Evolutionary conservation across 208 protist genomes (phyloP).

Genomic region (Crithidia mellificae): DNA sequence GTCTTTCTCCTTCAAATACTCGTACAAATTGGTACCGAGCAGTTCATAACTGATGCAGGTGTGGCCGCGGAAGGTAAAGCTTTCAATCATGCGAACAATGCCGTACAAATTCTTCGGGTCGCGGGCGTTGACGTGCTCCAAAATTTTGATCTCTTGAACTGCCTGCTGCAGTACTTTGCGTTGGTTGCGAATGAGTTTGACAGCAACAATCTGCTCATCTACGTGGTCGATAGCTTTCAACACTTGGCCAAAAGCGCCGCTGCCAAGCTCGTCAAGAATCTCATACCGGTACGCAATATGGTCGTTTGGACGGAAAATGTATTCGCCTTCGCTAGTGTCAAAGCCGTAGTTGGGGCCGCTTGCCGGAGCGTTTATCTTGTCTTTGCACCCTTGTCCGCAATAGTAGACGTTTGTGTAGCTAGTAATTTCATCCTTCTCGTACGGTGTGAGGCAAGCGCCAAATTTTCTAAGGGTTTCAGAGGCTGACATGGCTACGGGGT

Average conservation of each 20-base stretch:
- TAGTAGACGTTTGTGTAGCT: constrained; percentile 62
- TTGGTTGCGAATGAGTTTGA: constrained; percentile 86
- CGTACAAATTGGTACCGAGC: constrained; percentile 73
- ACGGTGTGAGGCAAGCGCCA: constrained; percentile 44
- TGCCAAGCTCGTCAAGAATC: constrained; percentile 67
- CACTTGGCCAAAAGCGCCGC: constrained; percentile 88
- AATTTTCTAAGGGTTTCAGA: constrained; percentile 33
- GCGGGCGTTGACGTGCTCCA: constrained; percentile 61
- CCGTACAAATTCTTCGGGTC: constrained; percentile 70
- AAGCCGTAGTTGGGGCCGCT: constrained; percentile 83
- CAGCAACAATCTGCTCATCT: constrained; percentile 45
- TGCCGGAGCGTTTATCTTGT: constrained; percentile 63
- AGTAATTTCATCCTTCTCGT: constrained; percentile 71
- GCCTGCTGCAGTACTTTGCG: constrained; percentile 69
- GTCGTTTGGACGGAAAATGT: constrained; percentile 84
- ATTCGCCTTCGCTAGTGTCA: constrained; percentile 94
- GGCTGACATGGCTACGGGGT: constrained; percentile 13
- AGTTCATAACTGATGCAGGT: constrained; percentile 82
- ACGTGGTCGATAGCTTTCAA: constrained; percentile 75
- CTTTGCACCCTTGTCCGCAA: constrained; percentile 58
- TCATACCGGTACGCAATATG: constrained; percentile 94
- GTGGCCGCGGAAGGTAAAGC: constrained; percentile 72
- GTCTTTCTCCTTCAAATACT: constrained; percentile 67
- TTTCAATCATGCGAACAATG: constrained; percentile 74
- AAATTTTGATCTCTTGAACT: constrained; percentile 77